A percentile compares a stretch with the other conserved stretches of the same genome.
Evolutionary conservation across 1,284 basidiomycete species (phyloP).

Genomic region (Puccinia brachypodii): DNA sequence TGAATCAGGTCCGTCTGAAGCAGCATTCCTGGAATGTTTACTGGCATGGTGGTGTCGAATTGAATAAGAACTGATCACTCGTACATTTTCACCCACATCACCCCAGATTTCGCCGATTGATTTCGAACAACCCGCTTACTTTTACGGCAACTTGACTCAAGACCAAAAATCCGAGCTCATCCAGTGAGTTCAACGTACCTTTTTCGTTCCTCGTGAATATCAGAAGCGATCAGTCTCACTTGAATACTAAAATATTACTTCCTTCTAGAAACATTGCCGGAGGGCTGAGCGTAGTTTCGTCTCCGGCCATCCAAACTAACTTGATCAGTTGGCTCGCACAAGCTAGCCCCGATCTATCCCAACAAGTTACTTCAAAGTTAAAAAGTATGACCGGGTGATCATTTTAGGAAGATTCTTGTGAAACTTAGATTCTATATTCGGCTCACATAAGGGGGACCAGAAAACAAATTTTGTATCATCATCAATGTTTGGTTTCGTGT

Average conservation of each 20-base stretch:
- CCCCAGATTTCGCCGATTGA: slow-evolving; percentile 19
- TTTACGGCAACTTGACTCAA: slow-evolving; percentile 29
- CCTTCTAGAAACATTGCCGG: slow-evolving; percentile 7
- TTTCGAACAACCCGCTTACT: slow-evolving; percentile 31
- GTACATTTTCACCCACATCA: too few species aligned
- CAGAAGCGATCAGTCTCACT: too few species aligned
- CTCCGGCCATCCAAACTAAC: neutral
- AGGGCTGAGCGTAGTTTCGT: slow-evolving; percentile 13
- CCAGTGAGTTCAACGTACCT: neutral
- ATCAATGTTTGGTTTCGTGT: too few species aligned
- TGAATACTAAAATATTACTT: too few species aligned
- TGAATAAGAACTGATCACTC: neutral
- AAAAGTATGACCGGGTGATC: slow-evolving; percentile 9
- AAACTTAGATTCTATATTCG: too few species aligned
- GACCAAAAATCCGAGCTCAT: slow-evolving; percentile 33
- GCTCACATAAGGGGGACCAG: too few species aligned
- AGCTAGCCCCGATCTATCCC: slow-evolving; percentile 1
- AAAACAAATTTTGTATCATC: too few species aligned
- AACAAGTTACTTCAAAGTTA: neutral
- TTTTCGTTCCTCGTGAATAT: neutral
- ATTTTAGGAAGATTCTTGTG: neutral
- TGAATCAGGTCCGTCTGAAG: neutral
- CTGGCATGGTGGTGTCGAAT: neutral
- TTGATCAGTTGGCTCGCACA: slow-evolving; percentile 14
- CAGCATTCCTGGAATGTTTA: too few species aligned